Base-by-base conservation (phyloP, 192 early-diverging fungal genomes). In the Haplosporangium gracile region DNA sequence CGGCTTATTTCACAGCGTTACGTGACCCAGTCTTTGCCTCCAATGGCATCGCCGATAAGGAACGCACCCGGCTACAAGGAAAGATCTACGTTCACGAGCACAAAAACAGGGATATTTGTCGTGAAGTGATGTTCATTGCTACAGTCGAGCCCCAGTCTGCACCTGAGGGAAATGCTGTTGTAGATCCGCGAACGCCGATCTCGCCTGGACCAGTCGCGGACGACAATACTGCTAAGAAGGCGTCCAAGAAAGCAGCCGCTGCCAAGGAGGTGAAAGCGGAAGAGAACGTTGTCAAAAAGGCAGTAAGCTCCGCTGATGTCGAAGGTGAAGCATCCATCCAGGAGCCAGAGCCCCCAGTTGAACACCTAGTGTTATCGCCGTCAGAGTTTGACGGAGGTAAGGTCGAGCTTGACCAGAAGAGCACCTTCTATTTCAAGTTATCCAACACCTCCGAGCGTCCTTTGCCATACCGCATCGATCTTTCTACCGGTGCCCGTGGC, bases 51-150 rank as follows among this genome's bases (percentile, higher is more conserved):
- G 20, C 29, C 5, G 86, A 53, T 42, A 80, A 81, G 83, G 92
- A 80, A 45, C 82, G 73, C 7, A 29, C 76, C 15, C 68, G 81
- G 22, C 90, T 90, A 72, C 85, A 92, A 63, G 88, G 93, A 9
- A 83, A 88, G 72, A 88, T 97, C 1, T 95, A 93, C 78, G 92
- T 95, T 20, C 94, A 96, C 74, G 95, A 97, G 79, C 92, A 95
- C 79, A 97, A 95, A 88, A 97, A 97, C 82, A 93, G 93, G 1
- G 96, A 97, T 89, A 89, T 93, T 45, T 89, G 92, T 73, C 96
- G 95, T 55, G 92, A 90, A 43, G 91, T 97, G 36, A 65, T 89
- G 5, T 96, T 95, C 72, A 88, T 83, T 29, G 91, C 94, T 20
- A 86, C 80, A 16, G 90, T 95, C 3, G 95, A 86, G 24, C 68